Percentiles rank a stretch among this genome's conserved stretches.
Evolutionary conservation across 306 rosid species (phyloP).

Genomic region (Acacia melanoxylon): DNA sequence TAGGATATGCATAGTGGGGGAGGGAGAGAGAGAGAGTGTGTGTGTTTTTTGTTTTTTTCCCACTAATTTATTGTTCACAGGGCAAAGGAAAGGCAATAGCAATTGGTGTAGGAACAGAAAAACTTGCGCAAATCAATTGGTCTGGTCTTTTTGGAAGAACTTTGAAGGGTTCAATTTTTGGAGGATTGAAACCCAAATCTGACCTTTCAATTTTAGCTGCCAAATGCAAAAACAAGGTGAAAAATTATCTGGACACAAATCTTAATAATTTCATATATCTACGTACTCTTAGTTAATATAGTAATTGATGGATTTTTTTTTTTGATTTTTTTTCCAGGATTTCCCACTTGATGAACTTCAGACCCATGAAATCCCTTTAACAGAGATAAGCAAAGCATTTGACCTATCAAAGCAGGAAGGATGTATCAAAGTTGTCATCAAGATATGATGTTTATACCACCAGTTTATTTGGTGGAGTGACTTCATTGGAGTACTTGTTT

Average conservation of each 20-base stretch:
- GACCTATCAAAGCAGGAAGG: slow-evolving; percentile 36
- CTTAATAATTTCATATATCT: not conserved
- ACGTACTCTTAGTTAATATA: not conserved
- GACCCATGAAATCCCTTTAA: slow-evolving; percentile 8
- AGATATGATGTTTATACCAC: slow-evolving; percentile 23
- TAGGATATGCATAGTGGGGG: too few species aligned
- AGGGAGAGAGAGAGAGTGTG: too few species aligned
- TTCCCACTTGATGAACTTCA: slow-evolving; percentile 42
- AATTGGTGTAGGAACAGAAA: slow-evolving; percentile 27
- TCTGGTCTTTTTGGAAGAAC: slow-evolving; percentile 33
- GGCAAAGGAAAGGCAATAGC: slow-evolving; percentile 40
- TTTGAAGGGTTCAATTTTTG: slow-evolving; percentile 48
- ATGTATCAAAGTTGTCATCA: slow-evolving; percentile 50
- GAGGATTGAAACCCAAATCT: slow-evolving; percentile 49
- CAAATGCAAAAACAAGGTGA: slow-evolving; percentile 47
- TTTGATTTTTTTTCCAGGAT: slow-evolving; percentile 48
- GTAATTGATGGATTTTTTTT: not conserved
- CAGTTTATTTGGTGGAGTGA: too few species aligned
- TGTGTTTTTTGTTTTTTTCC: too few species aligned
- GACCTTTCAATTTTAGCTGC: slow-evolving; percentile 39
- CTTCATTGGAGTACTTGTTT: too few species aligned
- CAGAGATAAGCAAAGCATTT: slow-evolving; percentile 41
- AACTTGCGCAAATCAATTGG: slow-evolving; percentile 16
- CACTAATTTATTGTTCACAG: not conserved
- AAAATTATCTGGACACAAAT: too few species aligned